Percentiles rank a stretch among this genome's conserved stretches.
These are phyloP conservation scores for Rutstroemia sp. DNA, from an alignment of 2,329 filamentous ascomycete species.

Conservation along the genomic window DNA sequence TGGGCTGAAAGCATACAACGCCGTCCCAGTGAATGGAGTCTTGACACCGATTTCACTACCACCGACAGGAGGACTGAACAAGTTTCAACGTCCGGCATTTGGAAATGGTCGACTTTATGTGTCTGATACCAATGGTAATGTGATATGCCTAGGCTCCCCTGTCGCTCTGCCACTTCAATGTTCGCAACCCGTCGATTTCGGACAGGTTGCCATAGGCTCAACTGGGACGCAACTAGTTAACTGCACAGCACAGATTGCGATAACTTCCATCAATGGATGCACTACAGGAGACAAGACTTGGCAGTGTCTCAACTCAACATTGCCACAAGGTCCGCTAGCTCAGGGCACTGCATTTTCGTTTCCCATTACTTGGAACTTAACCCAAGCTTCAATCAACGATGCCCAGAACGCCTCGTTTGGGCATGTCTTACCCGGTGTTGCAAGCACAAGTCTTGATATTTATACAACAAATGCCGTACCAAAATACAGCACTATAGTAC, in stretches of 20 bases:
- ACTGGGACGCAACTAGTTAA: slow-evolving; percentile 21
- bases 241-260: slow-evolving; percentile 31
- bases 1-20: slow-evolving; percentile 32
- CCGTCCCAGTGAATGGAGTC: slow-evolving; percentile 32
- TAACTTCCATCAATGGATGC: slow-evolving; percentile 25
- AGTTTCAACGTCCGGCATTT: slow-evolving; percentile 34
- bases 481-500: slow-evolving; percentile 30
- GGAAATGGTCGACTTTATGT: slow-evolving; percentile 31
- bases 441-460: slow-evolving; percentile 28
- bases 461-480: slow-evolving; percentile 35
- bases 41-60: slow-evolving; percentile 30
- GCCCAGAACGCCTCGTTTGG: slow-evolving; percentile 22
- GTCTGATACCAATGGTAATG: slow-evolving; percentile 20
- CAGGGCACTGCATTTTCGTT: slow-evolving; percentile 34
- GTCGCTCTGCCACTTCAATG: slow-evolving; percentile 33
- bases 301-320: slow-evolving; percentile 31
- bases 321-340: slow-evolving; percentile 32
- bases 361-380: slow-evolving; percentile 38
- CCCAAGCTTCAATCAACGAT: slow-evolving; percentile 20
- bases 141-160: slow-evolving; percentile 28
- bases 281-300: slow-evolving; percentile 32
- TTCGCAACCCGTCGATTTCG: slow-evolving; percentile 31
- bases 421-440: background rate
- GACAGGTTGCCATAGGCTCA: slow-evolving; percentile 25
- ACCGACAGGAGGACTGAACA: slow-evolving; percentile 30